These are phyloP conservation scores for Piloderma croceum DNA, from an alignment of 768 basidiomycete genomes.

Conservation along the genomic window DNA sequence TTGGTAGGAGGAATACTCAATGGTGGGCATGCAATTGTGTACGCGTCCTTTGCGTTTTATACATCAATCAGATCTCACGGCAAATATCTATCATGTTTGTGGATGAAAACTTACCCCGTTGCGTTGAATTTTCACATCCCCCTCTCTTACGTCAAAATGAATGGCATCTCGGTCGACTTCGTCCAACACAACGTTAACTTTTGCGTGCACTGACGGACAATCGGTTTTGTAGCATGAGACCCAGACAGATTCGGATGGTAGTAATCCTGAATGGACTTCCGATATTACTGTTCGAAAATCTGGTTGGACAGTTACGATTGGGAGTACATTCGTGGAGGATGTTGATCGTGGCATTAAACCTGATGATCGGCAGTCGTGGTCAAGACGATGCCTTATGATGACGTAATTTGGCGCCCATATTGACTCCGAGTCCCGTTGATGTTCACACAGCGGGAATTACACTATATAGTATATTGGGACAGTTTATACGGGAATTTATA, in stretches of 20 bases:
- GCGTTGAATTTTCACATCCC: constrained; percentile 37
- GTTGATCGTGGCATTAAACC: background rate
- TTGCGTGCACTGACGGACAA: constrained; percentile 50
- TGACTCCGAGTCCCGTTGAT: too few species aligned
- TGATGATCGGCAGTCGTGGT: too few species aligned
- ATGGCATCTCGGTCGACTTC: constrained; percentile 49
- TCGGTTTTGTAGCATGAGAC: constrained; percentile 61
- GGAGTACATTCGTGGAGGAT: constrained; percentile 24
- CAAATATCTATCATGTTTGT: background rate
- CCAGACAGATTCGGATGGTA: constrained; percentile 64
- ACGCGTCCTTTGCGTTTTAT: constrained; percentile 23
- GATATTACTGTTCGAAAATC: constrained; percentile 54
- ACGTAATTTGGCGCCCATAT: too few species aligned
- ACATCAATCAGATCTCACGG: constrained; percentile 1
- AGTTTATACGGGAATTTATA: too few species aligned
- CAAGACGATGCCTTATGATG: too few species aligned
- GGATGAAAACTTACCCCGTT: constrained; percentile 29
- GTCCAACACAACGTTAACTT: constrained; percentile 48
- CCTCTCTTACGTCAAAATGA: constrained; percentile 40
- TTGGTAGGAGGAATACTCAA: constrained; percentile 43
- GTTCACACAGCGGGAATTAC: too few species aligned
- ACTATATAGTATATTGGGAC: too few species aligned
- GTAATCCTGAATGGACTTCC: constrained; percentile 55
- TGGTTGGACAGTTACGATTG: constrained; percentile 55
- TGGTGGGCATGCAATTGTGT: constrained; percentile 41